Evolutionary conservation across 2,329 filamentous ascomycete species (phyloP), one percentile per base, ranked within the genome.

Genomic region (Alternaria angustiovoidea): DNA sequence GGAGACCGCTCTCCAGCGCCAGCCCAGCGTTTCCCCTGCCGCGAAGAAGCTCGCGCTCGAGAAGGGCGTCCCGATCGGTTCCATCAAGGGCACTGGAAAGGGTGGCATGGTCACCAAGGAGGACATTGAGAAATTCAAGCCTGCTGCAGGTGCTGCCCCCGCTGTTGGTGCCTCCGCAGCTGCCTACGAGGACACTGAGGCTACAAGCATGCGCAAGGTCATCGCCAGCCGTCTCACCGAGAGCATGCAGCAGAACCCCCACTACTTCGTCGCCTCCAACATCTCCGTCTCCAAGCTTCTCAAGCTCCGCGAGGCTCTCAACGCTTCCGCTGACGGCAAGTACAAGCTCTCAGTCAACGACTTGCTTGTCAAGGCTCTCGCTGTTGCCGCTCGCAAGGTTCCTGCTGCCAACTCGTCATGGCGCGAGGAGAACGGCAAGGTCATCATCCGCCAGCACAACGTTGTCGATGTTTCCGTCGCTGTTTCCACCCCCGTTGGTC

Each of bases 271-370:
- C 75, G 92, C 92, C 73, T 91, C 93, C 74, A 89, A 88, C 71
- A 87, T 99, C 77, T 98, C 94, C 59, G 95, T 99, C 67, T 87
- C 86, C 81, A 98, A 98, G 88, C 91, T 99, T 49, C 85, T 97
- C 75, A 98, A 97, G 86, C 93, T 99, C 73, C 93, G 95, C 75
- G 88, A 92, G 82, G 93, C 94, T 60, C 88, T 99, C 70, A 99
- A 99, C 84, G 88, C 89, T 77, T 89, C 91, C 12, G 85, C 92
- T 48, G 90, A 97, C 65, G 95, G 94, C 83, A 89, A 93, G 82
- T 99, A 97, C 88, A 99, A 97, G 88, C 91, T 99, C 61, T 97
- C 94, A n/a, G 93, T 99, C 83, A 99, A 99, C 83, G 95, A 99
- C 83, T 97, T 99, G 87, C 86, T 99, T 66, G 93, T 99, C 87